phyloP scores from a whole-genome alignment of 2,329 filamentous ascomycete genomes.

The Diaporthe citri region DNA sequence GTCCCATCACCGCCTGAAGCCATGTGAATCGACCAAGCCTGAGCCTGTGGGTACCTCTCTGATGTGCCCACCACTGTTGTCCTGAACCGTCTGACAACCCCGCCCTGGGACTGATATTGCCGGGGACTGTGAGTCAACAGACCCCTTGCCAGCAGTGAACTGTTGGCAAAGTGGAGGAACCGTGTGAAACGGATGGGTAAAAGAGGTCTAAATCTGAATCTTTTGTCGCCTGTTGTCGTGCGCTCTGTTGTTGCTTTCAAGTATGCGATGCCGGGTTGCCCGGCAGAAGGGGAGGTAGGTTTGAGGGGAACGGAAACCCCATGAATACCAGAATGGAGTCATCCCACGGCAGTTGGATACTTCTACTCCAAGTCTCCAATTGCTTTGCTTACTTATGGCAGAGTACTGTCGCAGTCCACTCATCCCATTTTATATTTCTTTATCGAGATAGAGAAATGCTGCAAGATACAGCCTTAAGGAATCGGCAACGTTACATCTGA shows the following conservation, averaged over 20 bases:
- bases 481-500: too few species aligned
- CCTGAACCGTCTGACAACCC: neutral
- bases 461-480: too few species aligned
- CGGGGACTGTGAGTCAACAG: neutral
- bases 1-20: neutral
- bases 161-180: neutral
- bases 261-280: neutral
- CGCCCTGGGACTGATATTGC: neutral
- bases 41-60: neutral
- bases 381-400: neutral
- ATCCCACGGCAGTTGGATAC: neutral
- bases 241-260: neutral
- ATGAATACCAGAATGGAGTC: neutral
- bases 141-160: neutral
- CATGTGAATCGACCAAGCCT: neutral
- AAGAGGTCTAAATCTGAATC: neutral
- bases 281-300: neutral
- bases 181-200: too few species aligned
- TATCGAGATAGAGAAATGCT: too few species aligned
- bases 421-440: too few species aligned
- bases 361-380: conserved; percentile 2
- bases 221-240: neutral
- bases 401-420: neutral
- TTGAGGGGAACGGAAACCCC: neutral
- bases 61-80: neutral